Conservation (phyloP, 306 rosid genomes). For the Erythrophleum fordii region DNA sequence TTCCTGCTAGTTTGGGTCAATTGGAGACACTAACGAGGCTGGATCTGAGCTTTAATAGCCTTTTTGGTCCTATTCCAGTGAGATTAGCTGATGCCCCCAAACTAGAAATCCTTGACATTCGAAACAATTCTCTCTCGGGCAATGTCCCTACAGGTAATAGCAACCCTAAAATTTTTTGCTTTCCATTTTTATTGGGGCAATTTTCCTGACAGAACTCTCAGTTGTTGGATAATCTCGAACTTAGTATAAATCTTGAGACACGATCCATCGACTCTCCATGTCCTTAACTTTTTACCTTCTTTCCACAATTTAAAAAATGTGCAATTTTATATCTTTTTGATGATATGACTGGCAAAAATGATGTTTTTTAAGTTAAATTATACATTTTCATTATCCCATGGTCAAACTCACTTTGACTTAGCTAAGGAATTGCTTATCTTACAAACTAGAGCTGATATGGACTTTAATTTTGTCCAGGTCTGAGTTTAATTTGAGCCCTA, state of each 20-base stretch:
- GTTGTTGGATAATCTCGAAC: background rate
- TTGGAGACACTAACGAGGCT: constrained; percentile 56
- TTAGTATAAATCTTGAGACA: background rate
- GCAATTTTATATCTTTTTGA: background rate
- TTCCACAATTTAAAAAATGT: background rate
- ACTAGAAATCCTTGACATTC: constrained; percentile 63
- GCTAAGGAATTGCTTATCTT: background rate
- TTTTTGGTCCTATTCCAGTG: constrained; percentile 83
- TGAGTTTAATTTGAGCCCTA: background rate
- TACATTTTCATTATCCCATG: no score
- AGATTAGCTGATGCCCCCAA: constrained; percentile 63
- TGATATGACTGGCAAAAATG: background rate
- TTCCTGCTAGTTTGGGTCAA: constrained; percentile 90
- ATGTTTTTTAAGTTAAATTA: background rate
- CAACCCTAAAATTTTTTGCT: constrained; percentile 1
- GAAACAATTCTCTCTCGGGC: constrained; percentile 83
- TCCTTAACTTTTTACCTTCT: background rate
- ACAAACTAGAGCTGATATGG: background rate
- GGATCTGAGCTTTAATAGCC: constrained; percentile 77
- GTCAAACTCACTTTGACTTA: background rate
- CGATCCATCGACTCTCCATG: background rate
- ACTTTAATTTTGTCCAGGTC: background rate
- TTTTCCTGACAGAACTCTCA: background rate
- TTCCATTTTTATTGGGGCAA: constrained; percentile 1
- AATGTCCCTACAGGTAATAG: constrained; percentile 69